Evolutionary conservation across 2,329 filamentous ascomycete genomes (phyloP), one percentile per base, ranked within the genome.

Genomic region (Metarhizium rileyi): DNA sequence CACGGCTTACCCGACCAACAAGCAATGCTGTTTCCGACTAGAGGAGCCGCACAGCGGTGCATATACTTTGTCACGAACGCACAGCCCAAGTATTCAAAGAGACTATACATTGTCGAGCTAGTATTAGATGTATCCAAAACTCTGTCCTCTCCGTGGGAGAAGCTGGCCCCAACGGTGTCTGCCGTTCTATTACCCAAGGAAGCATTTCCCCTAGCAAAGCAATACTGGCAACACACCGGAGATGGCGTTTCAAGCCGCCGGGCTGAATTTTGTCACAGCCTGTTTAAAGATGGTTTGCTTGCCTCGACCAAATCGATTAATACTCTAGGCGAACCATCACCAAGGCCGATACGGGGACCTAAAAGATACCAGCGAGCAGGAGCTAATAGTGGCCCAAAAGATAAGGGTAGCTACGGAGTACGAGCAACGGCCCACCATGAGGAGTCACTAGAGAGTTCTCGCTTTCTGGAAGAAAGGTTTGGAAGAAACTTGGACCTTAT

Each of bases 171-270:
- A 0, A 72, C 75, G 9, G 70, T 90, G 22, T 86, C 78, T 1
- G 83, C 82, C 23, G 82, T 95, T 3, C 63, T 97, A 40, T 89
- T 85, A 58, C 80, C 83, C 0, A 72, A 77, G 43, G 78, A 82
- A 12, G 69, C 81, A 18, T 90, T 84, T 58, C 69, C 80, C 4
- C 67, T 86, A 52, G 87, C 89, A n/a, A 97, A 96, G 66, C 80
- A 90, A 60, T 96, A 95, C 61, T 98, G 93, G 93, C 93, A 97
- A 65, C 93, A 98, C 66, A 86, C 87, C 1, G 93, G 93, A 20
- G 90, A 95, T 53, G 93, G 93, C 16, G 76, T 95, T 14, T 96
- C 90, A 1, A 96, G 90, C 64, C 83, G 93, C 46, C 81, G 90
- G 38, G 90, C 89, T 30, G 91, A 96, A 63, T 96, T 95, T 66